These are phyloP conservation scores for Diaporthe australafricana DNA, from an alignment of 2,329 filamentous ascomycete genomes.

Conservation along the genomic window DNA sequence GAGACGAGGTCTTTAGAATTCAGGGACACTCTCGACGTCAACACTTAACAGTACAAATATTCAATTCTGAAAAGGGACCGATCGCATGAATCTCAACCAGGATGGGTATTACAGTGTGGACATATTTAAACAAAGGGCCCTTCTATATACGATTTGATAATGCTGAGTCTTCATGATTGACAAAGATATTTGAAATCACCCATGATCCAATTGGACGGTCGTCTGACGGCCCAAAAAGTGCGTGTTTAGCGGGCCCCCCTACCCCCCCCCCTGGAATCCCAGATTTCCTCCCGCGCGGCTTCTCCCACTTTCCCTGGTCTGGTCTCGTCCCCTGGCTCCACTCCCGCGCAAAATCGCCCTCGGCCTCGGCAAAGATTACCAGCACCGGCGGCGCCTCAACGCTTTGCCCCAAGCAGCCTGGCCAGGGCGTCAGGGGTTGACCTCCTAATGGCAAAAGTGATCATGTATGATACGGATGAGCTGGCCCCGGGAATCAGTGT, in stretches of 20 bases:
- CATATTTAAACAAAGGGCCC: neutral
- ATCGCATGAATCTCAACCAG: neutral
- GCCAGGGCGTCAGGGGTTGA: neutral
- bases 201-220: constrained; percentile 27
- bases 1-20: neutral
- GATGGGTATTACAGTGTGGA: neutral
- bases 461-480: neutral
- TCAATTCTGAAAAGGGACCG: too few species aligned
- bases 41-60: neutral
- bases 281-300: constrained; percentile 19
- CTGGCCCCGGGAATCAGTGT: too few species aligned
- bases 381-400: neutral
- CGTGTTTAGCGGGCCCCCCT: neutral
- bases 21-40: neutral
- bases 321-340: neutral
- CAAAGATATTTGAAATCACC: constrained; percentile 36
- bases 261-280: neutral
- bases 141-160: neutral
- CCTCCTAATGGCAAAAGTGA: too few species aligned
- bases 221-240: neutral
- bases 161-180: constrained; percentile 29
- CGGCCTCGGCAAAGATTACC: neutral
- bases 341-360: constrained; percentile 5
- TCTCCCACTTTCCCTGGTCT: neutral
- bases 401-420: neutral